Conservation (phyloP, 1,284 basidiomycete species). For the Ceratorhiza oryzae-sativae region DNA sequence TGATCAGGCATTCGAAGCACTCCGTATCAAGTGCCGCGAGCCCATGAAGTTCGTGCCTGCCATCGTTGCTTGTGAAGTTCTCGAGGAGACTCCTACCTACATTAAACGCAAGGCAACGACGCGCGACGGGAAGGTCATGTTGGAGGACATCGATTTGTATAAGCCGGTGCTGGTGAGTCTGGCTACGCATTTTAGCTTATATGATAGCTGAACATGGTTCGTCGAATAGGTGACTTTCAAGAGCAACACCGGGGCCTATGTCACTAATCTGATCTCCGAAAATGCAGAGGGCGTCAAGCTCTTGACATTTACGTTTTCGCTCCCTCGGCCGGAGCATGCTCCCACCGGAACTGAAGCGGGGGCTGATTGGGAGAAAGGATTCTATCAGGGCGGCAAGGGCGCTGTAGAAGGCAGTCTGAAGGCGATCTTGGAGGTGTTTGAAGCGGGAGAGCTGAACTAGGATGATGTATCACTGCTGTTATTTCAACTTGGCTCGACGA, state of each 20-base stretch:
- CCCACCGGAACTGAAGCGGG: not conserved
- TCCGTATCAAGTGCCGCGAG: slow-evolving; percentile 30
- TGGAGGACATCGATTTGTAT: slow-evolving; percentile 30
- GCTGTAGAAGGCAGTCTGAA: slow-evolving; percentile 21
- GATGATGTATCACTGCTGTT: not conserved
- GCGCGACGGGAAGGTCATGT: not conserved
- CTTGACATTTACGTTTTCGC: slow-evolving; percentile 33
- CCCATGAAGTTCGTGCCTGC: slow-evolving; percentile 18
- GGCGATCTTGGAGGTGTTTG: slow-evolving; percentile 28
- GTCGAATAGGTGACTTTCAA: slow-evolving; percentile 25
- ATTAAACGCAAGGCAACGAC: slow-evolving; percentile 32
- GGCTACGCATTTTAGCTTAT: not conserved
- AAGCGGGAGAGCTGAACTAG: slow-evolving; percentile 35
- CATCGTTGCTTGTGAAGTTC: slow-evolving; percentile 23
- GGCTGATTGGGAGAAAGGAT: not conserved
- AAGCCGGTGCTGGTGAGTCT: slow-evolving; percentile 11
- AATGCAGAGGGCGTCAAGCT: not conserved
- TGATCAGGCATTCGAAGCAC: slow-evolving; percentile 31
- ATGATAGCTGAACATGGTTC: not conserved
- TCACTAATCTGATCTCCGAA: slow-evolving; percentile 27
- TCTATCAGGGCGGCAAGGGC: not conserved
- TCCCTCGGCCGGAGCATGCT: not conserved
- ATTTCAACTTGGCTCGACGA: not conserved
- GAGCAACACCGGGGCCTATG: not conserved
- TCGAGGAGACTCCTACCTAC: slow-evolving; percentile 17